These are phyloP conservation scores for Pythium rishiriense DNA, from an alignment of 352 stramenopile genomes.

Conservation along the genomic window DNA sequence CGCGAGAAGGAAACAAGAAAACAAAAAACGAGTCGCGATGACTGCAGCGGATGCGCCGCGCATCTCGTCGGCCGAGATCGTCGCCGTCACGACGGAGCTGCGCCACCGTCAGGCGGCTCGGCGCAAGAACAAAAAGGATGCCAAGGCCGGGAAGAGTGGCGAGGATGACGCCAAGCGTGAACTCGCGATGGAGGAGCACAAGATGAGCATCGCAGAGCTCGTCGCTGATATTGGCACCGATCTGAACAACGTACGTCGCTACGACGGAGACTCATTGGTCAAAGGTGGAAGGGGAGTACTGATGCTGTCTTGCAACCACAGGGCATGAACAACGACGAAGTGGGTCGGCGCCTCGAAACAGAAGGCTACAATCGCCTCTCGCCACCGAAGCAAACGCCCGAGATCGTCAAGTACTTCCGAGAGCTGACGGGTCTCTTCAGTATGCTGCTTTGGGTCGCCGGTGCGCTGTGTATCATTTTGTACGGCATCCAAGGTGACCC, in stretches of 20 bases:
- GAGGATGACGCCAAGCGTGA: constrained; percentile 76
- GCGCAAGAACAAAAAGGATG: constrained; percentile 53
- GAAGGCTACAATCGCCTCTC: constrained; percentile 70
- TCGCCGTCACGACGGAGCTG: constrained; percentile 80
- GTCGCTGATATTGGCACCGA: constrained; percentile 66
- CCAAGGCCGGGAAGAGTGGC: constrained; percentile 29
- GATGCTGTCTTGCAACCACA: not conserved
- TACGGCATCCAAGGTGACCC: constrained; percentile 66
- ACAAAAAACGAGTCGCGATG: constrained; percentile 11
- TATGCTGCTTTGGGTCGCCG: constrained; percentile 65
- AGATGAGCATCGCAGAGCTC: constrained; percentile 65
- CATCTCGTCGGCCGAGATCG: constrained; percentile 82
- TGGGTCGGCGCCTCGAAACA: constrained; percentile 51
- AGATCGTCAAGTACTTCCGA: constrained; percentile 76
- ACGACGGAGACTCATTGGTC: not conserved
- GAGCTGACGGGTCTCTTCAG: constrained; percentile 76
- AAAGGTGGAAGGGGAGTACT: not conserved
- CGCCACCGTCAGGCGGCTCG: constrained; percentile 56
- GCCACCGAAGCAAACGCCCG: constrained; percentile 67
- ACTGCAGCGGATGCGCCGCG: constrained; percentile 32
- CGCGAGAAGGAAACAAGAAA: not conserved
- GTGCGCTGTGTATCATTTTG: constrained; percentile 60
- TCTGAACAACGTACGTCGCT: constrained; percentile 5
- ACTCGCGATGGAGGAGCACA: constrained; percentile 83
- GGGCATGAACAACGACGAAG: constrained; percentile 63